These are phyloP conservation scores for Podosphaera xanthii DNA, from an alignment of 2,329 filamentous ascomycete species.

Conservation along the genomic window DNA sequence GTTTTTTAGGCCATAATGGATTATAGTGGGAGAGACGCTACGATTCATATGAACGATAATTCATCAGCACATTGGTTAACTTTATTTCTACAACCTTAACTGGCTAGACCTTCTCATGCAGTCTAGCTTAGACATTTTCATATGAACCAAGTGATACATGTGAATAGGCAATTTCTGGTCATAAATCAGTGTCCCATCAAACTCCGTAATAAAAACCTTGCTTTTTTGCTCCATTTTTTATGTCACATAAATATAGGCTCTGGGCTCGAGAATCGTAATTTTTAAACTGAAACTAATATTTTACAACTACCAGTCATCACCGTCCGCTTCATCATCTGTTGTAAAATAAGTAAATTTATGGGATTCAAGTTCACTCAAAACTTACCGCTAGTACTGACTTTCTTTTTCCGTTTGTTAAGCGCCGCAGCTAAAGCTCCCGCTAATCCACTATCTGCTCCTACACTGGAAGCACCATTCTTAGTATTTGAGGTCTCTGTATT, in stretches of 20 bases:
- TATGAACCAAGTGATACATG: no score
- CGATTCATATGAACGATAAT: constrained; percentile 10
- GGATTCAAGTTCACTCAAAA: constrained; percentile 12
- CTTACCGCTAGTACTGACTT: constrained; percentile 88
- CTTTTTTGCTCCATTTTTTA: no score
- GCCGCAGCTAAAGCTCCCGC: constrained; percentile 64
- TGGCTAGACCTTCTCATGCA: background rate
- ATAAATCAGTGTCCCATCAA: background rate
- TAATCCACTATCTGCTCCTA: constrained; percentile 39
- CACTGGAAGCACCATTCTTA: constrained; percentile 28
- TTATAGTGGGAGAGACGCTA: constrained; percentile 28
- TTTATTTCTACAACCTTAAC: background rate
- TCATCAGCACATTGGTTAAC: constrained; percentile 5
- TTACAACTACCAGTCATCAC: constrained; percentile 43
- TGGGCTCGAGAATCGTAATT: no score
- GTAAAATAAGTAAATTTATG: constrained; percentile 9
- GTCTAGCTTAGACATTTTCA: background rate
- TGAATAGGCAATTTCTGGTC: no score
- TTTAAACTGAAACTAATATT: constrained; percentile 1
- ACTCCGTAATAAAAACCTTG: background rate
- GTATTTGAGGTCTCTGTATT: constrained; percentile 3
- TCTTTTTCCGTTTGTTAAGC: constrained; percentile 66
- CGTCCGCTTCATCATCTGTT: constrained; percentile 52
- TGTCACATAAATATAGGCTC: no score
- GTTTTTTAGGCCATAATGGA: constrained; percentile 5